These are phyloP conservation scores for Endocarpon pusillum DNA, from an alignment of 495 filamentous ascomycete genomes.

Conservation along the genomic window DNA sequence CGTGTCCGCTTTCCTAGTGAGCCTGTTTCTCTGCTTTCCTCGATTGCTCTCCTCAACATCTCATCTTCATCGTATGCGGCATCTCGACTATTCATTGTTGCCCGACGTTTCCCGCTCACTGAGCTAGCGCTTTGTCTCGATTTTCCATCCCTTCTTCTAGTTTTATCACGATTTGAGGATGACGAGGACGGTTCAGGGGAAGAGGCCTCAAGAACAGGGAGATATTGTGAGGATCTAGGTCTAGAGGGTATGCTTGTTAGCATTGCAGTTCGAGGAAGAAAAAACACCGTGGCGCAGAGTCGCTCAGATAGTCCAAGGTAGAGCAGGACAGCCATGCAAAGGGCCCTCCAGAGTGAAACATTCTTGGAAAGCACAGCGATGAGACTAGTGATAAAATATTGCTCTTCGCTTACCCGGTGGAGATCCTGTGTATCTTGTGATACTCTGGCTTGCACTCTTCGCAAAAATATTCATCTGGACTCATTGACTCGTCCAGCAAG, in stretches of 20 bases:
- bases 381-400: conserved; percentile 5
- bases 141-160: conserved; percentile 31
- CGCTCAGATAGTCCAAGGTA: no score
- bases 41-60: conserved; percentile 71
- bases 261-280: background rate
- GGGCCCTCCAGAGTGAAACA: no score
- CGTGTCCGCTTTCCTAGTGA: conserved; percentile 57
- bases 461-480: conserved; percentile 94
- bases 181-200: conserved; percentile 29
- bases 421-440: conserved; percentile 60
- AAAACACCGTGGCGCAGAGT: conserved; percentile 1
- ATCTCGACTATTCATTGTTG: conserved; percentile 94
- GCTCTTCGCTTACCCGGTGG: conserved; percentile 65
- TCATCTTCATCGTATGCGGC: conserved; percentile 94
- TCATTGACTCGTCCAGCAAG: conserved; percentile 81
- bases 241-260: conserved; percentile 25
- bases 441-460: conserved; percentile 85
- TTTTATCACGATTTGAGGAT: conserved; percentile 26
- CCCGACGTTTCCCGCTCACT: conserved; percentile 55
- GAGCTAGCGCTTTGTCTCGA: conserved; percentile 28
- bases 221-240: conserved; percentile 48
- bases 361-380: conserved; percentile 1
- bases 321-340: no score
- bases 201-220: conserved; percentile 37
- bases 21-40: conserved; percentile 63